Evolutionary conservation across 345 rosid genomes (phyloP).

Genomic region (Euclidium syriacum): DNA sequence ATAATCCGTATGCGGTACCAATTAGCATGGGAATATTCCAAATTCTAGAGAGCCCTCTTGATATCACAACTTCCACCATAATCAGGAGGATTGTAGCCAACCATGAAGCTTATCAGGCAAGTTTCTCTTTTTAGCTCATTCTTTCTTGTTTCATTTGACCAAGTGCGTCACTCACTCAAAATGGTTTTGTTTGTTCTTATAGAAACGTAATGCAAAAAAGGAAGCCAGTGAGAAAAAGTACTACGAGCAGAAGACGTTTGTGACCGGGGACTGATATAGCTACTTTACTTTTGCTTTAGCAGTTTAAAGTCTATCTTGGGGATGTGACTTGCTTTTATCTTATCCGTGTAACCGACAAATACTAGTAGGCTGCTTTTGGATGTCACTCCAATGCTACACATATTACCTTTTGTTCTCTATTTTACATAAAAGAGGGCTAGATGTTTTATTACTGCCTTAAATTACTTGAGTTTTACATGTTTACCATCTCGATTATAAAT

Average conservation of each 20-base stretch:
- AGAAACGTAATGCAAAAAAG: slow-evolving; percentile 70
- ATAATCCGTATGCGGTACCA: slow-evolving; percentile 71
- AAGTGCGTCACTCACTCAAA: neutral
- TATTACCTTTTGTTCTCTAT: slow-evolving; percentile 16
- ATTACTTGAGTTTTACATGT: too few species aligned
- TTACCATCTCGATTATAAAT: too few species aligned
- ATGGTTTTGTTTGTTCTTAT: slow-evolving; percentile 2
- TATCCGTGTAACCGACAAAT: slow-evolving; percentile 2
- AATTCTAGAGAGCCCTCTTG: slow-evolving; percentile 69
- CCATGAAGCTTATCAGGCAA: slow-evolving; percentile 76
- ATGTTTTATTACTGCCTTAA: slow-evolving; percentile 7
- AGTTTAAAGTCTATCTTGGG: slow-evolving; percentile 4
- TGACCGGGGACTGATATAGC: slow-evolving; percentile 43
- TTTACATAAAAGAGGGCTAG: slow-evolving; percentile 10
- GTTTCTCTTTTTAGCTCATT: neutral
- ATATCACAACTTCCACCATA: slow-evolving; percentile 66
- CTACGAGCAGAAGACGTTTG: slow-evolving; percentile 52
- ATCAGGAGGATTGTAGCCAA: slow-evolving; percentile 80
- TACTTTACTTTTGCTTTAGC: slow-evolving; percentile 3
- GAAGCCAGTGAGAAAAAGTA: slow-evolving; percentile 59
- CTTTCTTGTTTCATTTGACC: neutral
- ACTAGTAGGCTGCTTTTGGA: slow-evolving; percentile 21
- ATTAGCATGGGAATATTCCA: slow-evolving; percentile 72
- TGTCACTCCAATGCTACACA: slow-evolving; percentile 18
- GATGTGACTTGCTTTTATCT: neutral